phyloP scores from a whole-genome alignment of 108 stramenopile species.

The Schizochytrium sp. region DNA sequence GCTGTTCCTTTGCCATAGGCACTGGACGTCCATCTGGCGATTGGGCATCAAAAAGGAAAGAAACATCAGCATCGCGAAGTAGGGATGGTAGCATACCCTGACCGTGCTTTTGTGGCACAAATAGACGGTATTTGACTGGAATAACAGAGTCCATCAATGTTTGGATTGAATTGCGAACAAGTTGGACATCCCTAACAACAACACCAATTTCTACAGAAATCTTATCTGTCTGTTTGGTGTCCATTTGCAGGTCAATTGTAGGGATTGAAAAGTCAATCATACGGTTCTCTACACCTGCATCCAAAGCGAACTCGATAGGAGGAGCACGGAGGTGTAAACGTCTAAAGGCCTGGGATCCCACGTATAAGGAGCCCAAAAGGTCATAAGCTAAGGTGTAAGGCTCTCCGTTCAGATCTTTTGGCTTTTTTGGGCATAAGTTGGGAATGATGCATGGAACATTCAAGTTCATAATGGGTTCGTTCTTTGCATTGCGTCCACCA shows the following conservation, averaged over 20 bases:
- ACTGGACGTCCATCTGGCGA: slow-evolving; percentile 54
- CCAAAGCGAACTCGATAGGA: neutral
- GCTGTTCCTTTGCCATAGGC: neutral
- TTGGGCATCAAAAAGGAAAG: neutral
- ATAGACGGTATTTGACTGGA: neutral
- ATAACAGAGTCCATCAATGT: slow-evolving; percentile 17
- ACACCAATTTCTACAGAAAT: neutral
- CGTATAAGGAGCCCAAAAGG: neutral
- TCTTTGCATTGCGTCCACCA: neutral
- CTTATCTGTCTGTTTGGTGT: neutral
- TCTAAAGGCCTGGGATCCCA: neutral
- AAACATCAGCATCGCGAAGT: neutral
- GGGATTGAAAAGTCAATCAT: slow-evolving; percentile 3
- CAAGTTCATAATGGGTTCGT: neutral
- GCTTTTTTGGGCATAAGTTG: neutral
- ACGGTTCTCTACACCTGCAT: neutral
- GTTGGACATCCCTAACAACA: neutral
- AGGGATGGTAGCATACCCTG: neutral
- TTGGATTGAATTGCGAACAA: neutral
- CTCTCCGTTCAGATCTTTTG: neutral
- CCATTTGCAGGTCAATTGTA: neutral
- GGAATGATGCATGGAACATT: slow-evolving; percentile 26
- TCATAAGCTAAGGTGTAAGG: slow-evolving; percentile 1
- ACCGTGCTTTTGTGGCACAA: neutral
- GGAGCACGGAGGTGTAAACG: neutral